These are phyloP conservation scores for Capsicum rhomboideum DNA, from an alignment of 257 asterid species.

Conservation along the genomic window DNA sequence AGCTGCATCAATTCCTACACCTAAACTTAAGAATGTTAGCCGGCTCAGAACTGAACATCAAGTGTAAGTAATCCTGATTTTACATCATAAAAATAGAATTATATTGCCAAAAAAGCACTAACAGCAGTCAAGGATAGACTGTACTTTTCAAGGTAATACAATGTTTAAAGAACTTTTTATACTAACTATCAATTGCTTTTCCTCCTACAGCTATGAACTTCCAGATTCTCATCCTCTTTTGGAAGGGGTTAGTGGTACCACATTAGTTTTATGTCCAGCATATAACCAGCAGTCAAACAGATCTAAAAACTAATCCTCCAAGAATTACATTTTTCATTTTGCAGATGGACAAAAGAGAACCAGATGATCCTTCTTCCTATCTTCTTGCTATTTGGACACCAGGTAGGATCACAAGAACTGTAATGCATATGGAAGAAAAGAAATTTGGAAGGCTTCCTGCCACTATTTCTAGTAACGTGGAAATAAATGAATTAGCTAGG, in stretches of 20 bases:
- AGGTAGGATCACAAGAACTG: slow-evolving; percentile 38
- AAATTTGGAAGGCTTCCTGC: neutral
- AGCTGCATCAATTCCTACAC: slow-evolving; percentile 85
- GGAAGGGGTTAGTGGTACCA: slow-evolving; percentile 56
- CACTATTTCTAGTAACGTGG: neutral
- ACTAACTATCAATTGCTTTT: slow-evolving; percentile 14
- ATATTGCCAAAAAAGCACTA: neutral
- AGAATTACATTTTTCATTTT: slow-evolving; percentile 15
- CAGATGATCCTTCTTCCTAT: slow-evolving; percentile 88
- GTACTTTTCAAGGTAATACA: neutral
- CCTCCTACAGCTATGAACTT: slow-evolving; percentile 75
- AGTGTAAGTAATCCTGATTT: slow-evolving; percentile 57
- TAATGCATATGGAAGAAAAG: neutral
- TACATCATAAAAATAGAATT: neutral
- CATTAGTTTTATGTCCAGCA: slow-evolving; percentile 1
- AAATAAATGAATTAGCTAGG: neutral
- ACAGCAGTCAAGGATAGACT: neutral
- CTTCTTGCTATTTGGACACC: slow-evolving; percentile 99
- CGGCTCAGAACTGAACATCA: slow-evolving; percentile 95
- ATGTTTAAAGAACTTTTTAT: neutral
- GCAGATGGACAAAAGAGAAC: slow-evolving; percentile 87
- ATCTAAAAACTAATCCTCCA: slow-evolving; percentile 4
- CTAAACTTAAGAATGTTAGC: slow-evolving; percentile 81
- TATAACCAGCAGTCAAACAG: neutral
- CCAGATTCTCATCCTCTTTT: slow-evolving; percentile 91